A percentile compares a stretch with the other conserved stretches of the same genome.
Conservation (phyloP, 371 early-diverging fungal genomes). For the Zopfochytrium polystomum region DNA sequence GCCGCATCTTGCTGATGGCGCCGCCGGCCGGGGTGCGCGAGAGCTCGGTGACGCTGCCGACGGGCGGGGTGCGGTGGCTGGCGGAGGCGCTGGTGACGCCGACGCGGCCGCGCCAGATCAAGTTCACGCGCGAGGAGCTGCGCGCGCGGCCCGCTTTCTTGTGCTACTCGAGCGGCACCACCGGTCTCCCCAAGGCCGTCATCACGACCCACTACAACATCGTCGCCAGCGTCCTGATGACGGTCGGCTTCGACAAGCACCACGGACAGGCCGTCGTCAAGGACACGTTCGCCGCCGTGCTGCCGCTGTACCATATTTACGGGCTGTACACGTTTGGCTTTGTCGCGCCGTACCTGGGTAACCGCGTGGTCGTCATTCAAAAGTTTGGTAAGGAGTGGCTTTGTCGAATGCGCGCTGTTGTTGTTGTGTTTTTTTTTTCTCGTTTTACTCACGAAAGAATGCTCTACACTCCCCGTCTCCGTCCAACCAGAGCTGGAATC, state of each 20-base stretch:
- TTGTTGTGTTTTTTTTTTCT: conserved; percentile 12
- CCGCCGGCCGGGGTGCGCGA: conserved; percentile 20
- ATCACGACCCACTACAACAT: conserved; percentile 76
- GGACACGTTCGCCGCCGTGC: conserved; percentile 53
- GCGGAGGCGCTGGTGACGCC: too few relatives aligned
- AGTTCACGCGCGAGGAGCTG: conserved; percentile 37
- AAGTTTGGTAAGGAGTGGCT: conserved; percentile 5
- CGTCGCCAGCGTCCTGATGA: conserved; percentile 66
- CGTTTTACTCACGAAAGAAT: too few relatives aligned
- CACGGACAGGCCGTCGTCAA: conserved; percentile 6
- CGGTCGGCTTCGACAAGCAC: conserved; percentile 16
- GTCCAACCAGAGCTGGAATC: conserved; percentile 57
- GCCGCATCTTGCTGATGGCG: conserved; percentile 52
- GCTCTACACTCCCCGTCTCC: too few relatives aligned
- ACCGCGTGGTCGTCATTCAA: conserved; percentile 7
- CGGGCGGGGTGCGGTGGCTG: too few relatives aligned
- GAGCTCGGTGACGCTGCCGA: conserved; percentile 23
- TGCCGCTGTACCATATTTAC: conserved; percentile 82
- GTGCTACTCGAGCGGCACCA: conserved; percentile 88
- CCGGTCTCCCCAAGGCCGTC: conserved; percentile 65
- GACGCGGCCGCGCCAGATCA: too few relatives aligned
- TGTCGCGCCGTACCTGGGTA: conserved; percentile 3
- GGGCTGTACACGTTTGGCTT: conserved; percentile 24
- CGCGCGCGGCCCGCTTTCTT: conserved; percentile 65
- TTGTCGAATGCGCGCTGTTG: conserved; percentile 3